Evolutionary conservation across 176 grass and related monocot species (phyloP).

Genomic region (Oryza coarctata): DNA sequence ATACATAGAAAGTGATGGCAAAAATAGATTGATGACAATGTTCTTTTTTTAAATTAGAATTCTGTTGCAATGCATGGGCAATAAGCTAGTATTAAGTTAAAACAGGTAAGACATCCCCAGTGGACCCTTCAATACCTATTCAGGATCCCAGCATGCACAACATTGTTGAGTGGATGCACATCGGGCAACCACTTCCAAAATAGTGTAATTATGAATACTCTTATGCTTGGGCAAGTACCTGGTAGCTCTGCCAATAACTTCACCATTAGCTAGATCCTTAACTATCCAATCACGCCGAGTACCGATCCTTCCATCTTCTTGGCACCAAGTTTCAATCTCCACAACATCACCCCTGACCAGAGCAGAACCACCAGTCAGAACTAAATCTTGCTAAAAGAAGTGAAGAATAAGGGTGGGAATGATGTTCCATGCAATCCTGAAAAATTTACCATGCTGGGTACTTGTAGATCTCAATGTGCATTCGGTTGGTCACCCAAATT

Average conservation of each 20-base stretch:
- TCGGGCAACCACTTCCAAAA: background rate
- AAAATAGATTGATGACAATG: too few relatives aligned
- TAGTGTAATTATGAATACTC: background rate
- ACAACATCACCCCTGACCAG: conserved; percentile 82
- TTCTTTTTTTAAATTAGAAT: too few relatives aligned
- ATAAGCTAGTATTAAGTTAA: background rate
- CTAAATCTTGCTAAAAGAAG: conserved; percentile 20
- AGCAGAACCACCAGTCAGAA: conserved; percentile 22
- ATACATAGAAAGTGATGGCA: too few relatives aligned
- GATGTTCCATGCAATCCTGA: background rate
- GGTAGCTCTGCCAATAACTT: conserved; percentile 98
- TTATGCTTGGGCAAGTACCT: conserved; percentile 53
- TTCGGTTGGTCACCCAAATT: conserved; percentile 93
- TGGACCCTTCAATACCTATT: background rate
- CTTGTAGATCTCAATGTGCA: conserved; percentile 99
- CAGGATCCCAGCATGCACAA: background rate
- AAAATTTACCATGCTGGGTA: conserved; percentile 88
- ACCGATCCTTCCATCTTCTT: conserved; percentile 89
- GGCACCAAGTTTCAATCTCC: conserved; percentile 99
- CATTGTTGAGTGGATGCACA: background rate
- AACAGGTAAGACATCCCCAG: background rate
- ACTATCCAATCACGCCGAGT: conserved; percentile 96
- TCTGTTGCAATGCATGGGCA: too few relatives aligned
- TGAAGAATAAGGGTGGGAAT: background rate
- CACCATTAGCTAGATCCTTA: conserved; percentile 85